Percentiles rank a stretch among this genome's conserved stretches.
phyloP scores from a whole-genome alignment of 2,329 filamentous ascomycete species.

The Penicillium griseofulvum region DNA sequence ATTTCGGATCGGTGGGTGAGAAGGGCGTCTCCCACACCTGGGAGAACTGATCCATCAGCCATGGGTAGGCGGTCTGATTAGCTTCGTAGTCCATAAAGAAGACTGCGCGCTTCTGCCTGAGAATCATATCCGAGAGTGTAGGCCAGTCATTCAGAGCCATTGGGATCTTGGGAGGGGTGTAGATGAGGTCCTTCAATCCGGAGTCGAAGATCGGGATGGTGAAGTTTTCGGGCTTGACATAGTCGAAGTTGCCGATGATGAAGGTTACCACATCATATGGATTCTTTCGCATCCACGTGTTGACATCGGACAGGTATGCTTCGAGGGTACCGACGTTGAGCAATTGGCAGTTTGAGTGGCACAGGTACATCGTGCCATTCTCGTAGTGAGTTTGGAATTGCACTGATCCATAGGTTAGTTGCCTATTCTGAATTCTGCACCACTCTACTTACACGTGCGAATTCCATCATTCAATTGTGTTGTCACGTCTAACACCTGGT shows the following conservation, averaged over 20 bases:
- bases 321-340: constrained; percentile 77
- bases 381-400: constrained; percentile 59
- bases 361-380: constrained; percentile 68
- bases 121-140: constrained; percentile 72
- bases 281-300: constrained; percentile 69
- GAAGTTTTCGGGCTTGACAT: constrained; percentile 64
- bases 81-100: constrained; percentile 84
- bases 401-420: constrained; percentile 39
- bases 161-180: constrained; percentile 67
- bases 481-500: constrained; percentile 67
- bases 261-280: constrained; percentile 88
- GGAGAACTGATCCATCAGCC: constrained; percentile 81
- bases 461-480: constrained; percentile 74
- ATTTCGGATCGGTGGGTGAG: constrained; percentile 64
- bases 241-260: constrained; percentile 79
- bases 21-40: constrained; percentile 93
- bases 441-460: constrained; percentile 50
- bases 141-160: constrained; percentile 79
- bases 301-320: constrained; percentile 67
- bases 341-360: constrained; percentile 79
- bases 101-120: constrained; percentile 67
- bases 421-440: not conserved
- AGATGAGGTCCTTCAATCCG: constrained; percentile 71
- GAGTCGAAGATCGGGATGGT: constrained; percentile 66
- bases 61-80: constrained; percentile 74